Evolutionary conservation across 2,329 filamentous ascomycete genomes (phyloP).

Genomic region (Claviceps citrina): DNA sequence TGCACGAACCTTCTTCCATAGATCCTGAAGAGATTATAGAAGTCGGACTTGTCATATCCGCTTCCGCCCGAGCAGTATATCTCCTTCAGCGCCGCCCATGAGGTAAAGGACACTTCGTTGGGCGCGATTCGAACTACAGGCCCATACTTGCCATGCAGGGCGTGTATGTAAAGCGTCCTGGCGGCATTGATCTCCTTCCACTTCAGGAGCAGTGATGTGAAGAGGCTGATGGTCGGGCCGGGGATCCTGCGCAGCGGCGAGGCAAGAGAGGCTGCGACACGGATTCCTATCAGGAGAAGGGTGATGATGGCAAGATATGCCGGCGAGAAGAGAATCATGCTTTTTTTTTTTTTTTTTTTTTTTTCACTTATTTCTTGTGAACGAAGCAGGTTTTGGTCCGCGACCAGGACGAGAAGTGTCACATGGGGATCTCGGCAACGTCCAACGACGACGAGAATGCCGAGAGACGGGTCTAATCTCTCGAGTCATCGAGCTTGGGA

Average conservation of each 20-base stretch:
- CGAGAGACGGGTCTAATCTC: too few species aligned
- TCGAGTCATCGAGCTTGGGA: background rate
- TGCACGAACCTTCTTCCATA: constrained; percentile 36
- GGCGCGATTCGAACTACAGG: constrained; percentile 30
- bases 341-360: too few species aligned
- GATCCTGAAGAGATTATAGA: constrained; percentile 45
- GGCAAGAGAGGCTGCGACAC: constrained; percentile 14
- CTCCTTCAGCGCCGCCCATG: constrained; percentile 22
- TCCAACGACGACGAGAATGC: too few species aligned
- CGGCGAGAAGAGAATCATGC: constrained; percentile 16
- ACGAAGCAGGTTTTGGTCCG: background rate
- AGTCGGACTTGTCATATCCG: constrained; percentile 50
- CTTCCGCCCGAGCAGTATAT: constrained; percentile 45
- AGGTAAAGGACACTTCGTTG: constrained; percentile 29
- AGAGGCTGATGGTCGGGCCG: constrained; percentile 31
- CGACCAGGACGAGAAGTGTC: background rate
- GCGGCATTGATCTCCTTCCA: constrained; percentile 40
- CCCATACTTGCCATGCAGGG: constrained; percentile 26
- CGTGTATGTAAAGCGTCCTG: constrained; percentile 42
- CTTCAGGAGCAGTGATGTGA: constrained; percentile 36
- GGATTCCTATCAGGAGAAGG: constrained; percentile 12
- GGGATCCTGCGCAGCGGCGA: constrained; percentile 28
- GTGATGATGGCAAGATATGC: constrained; percentile 12
- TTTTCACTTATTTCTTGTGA: too few species aligned
- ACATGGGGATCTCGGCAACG: too few species aligned